Evolutionary conservation across 1,284 basidiomycete genomes (phyloP).

Genomic region (Anthracocystis panici-leucophaei): DNA sequence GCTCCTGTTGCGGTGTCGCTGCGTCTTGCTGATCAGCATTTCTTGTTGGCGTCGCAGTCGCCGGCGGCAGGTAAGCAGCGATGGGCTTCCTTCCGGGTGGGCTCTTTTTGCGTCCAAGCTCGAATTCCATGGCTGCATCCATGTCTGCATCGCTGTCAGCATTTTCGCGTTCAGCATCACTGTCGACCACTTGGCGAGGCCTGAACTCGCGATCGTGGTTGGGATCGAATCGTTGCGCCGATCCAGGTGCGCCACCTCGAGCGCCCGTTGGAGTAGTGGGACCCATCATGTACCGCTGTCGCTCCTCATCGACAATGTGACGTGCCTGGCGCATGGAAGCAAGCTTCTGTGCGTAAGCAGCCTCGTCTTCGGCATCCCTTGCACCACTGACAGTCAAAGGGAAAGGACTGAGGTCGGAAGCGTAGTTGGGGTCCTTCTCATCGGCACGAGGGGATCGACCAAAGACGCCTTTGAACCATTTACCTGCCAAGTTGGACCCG

Average conservation of each 20-base stretch:
- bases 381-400: not conserved
- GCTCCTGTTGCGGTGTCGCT: slow-evolving; percentile 16
- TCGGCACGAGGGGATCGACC: slow-evolving; percentile 46
- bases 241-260: not conserved
- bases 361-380: slow-evolving; percentile 55
- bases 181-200: slow-evolving; percentile 35
- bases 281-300: slow-evolving; percentile 39
- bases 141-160: slow-evolving; percentile 9
- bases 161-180: slow-evolving; percentile 5
- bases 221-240: slow-evolving; percentile 29
- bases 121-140: slow-evolving; percentile 27
- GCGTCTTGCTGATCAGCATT: not conserved
- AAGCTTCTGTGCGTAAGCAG: slow-evolving; percentile 53
- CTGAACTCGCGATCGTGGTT: slow-evolving; percentile 26
- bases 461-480: slow-evolving; percentile 62
- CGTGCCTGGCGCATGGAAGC: slow-evolving; percentile 58
- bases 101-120: slow-evolving; percentile 40
- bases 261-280: slow-evolving; percentile 16
- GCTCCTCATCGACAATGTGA: slow-evolving; percentile 63
- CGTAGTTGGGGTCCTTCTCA: slow-evolving; percentile 35
- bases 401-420: slow-evolving; percentile 9
- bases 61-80: slow-evolving; percentile 22
- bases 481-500: slow-evolving; percentile 38
- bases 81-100: slow-evolving; percentile 58
- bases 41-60: slow-evolving; percentile 18